Evolutionary conservation across 371 early-diverging fungal species (phyloP).

Genomic region (Rhizopus delemar): DNA sequence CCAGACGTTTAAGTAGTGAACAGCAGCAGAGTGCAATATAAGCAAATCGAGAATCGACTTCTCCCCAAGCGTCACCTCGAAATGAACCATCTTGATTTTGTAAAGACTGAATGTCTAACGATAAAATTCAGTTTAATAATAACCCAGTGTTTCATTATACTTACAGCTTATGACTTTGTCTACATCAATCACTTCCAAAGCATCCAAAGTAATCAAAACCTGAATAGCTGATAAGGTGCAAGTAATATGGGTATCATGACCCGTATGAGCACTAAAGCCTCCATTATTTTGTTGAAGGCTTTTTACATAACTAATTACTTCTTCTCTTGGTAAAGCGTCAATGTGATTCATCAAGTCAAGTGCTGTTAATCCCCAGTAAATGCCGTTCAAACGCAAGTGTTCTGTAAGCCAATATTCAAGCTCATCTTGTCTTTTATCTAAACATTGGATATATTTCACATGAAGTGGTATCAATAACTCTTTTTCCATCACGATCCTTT

Average conservation of each 20-base stretch:
- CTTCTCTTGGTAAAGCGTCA: slow-evolving; percentile 72
- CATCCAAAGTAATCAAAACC: slow-evolving; percentile 81
- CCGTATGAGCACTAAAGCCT: slow-evolving; percentile 90
- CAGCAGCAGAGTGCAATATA: slow-evolving; percentile 84
- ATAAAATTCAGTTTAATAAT: not conserved
- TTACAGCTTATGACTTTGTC: slow-evolving; percentile 74
- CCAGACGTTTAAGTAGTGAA: slow-evolving; percentile 73
- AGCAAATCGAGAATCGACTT: slow-evolving; percentile 93
- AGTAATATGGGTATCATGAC: slow-evolving; percentile 91
- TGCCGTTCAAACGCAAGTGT: slow-evolving; percentile 87
- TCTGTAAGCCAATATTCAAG: slow-evolving; percentile 94
- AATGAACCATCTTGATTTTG: slow-evolving; percentile 83
- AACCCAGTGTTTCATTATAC: slow-evolving; percentile 2
- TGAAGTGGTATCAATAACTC: slow-evolving; percentile 56
- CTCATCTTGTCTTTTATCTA: slow-evolving; percentile 78
- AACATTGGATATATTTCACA: slow-evolving; percentile 75
- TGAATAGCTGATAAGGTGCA: slow-evolving; percentile 96
- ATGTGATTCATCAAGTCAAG: slow-evolving; percentile 70
- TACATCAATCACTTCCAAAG: slow-evolving; percentile 72
- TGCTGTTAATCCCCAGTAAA: slow-evolving; percentile 95
- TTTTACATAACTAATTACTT: slow-evolving; percentile 77
- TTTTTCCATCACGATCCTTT: not conserved
- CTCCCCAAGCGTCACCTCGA: slow-evolving; percentile 92
- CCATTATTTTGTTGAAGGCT: slow-evolving; percentile 81
- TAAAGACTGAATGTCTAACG: slow-evolving; percentile 52